Conservation (phyloP, 345 rosid species). For the Gossypium anomalum region DNA sequence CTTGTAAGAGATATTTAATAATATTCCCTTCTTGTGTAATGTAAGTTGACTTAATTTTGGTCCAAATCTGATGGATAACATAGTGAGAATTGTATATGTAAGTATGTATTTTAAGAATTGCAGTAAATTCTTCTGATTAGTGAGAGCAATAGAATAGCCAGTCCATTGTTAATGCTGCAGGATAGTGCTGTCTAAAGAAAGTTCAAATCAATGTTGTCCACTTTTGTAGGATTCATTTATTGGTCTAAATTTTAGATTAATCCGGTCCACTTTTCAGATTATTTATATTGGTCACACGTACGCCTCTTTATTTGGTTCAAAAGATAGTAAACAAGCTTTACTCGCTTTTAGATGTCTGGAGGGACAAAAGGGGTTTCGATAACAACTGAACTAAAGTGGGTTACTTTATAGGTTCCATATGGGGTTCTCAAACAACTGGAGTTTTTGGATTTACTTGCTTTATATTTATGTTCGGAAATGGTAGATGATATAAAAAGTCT, state of each 20-base stretch:
- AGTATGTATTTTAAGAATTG: background rate
- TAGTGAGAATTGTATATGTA: background rate
- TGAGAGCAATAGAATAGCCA: background rate
- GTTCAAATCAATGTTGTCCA: background rate
- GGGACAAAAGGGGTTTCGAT: background rate
- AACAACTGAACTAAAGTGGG: background rate
- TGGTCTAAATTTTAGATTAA: background rate
- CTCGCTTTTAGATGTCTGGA: background rate
- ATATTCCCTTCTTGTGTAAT: background rate
- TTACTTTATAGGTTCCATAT: background rate
- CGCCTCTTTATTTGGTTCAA: background rate
- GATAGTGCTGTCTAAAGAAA: background rate
- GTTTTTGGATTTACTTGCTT: background rate
- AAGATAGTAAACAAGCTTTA: background rate
- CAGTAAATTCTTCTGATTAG: background rate
- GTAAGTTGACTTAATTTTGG: background rate
- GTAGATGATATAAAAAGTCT: background rate
- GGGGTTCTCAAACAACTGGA: background rate
- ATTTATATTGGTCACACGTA: background rate
- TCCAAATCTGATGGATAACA: background rate
- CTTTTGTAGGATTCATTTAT: background rate
- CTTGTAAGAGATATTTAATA: background rate
- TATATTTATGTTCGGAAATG: background rate
- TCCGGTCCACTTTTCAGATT: background rate
- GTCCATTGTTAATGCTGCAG: background rate